A percentile compares a stretch with the other conserved stretches of the same genome.
These are phyloP conservation scores for Bruguiera gymnorhiza DNA, from an alignment of 345 rosid genomes.

Conservation along the genomic window DNA sequence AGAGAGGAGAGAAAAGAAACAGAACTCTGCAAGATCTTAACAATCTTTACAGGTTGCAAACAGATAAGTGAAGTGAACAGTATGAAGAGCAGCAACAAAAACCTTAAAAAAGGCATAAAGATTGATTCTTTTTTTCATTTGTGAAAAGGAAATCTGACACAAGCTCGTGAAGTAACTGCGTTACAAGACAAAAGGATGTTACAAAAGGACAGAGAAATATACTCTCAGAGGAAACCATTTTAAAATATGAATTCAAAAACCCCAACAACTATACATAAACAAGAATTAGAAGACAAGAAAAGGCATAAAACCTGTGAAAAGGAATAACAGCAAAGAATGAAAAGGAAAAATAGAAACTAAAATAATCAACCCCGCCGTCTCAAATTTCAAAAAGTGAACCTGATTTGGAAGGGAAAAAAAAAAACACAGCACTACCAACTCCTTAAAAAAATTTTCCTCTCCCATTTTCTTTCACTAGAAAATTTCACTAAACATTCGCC, in stretches of 20 bases:
- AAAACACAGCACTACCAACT: constrained; percentile 4
- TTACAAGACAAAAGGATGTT: constrained; percentile 78
- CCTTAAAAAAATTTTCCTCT: no score
- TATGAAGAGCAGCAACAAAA: constrained; percentile 14
- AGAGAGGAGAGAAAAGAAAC: not conserved
- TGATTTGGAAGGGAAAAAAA: not conserved
- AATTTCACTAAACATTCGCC: constrained; percentile 14
- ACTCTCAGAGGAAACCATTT: not conserved
- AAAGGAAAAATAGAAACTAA: constrained; percentile 4
- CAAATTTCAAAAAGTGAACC: constrained; percentile 28
- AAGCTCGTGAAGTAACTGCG: constrained; percentile 76
- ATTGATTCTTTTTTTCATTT: constrained; percentile 17
- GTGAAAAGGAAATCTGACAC: constrained; percentile 62
- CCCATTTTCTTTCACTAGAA: constrained; percentile 13
- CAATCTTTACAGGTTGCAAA: constrained; percentile 61
- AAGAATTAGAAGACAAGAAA: constrained; percentile 24
- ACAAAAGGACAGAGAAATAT: constrained; percentile 29
- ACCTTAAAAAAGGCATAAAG: constrained; percentile 22
- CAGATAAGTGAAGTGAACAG: constrained; percentile 44
- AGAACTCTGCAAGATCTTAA: constrained; percentile 22
- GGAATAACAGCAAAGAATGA: not conserved
- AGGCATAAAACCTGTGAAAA: constrained; percentile 8
- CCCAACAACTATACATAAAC: constrained; percentile 11
- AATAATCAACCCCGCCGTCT: constrained; percentile 21
- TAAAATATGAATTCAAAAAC: constrained; percentile 9